A percentile compares a stretch with the other conserved stretches of the same genome.
Conservation (phyloP, 108 stramenopile species). For the Nitzschia inconspicua region DNA sequence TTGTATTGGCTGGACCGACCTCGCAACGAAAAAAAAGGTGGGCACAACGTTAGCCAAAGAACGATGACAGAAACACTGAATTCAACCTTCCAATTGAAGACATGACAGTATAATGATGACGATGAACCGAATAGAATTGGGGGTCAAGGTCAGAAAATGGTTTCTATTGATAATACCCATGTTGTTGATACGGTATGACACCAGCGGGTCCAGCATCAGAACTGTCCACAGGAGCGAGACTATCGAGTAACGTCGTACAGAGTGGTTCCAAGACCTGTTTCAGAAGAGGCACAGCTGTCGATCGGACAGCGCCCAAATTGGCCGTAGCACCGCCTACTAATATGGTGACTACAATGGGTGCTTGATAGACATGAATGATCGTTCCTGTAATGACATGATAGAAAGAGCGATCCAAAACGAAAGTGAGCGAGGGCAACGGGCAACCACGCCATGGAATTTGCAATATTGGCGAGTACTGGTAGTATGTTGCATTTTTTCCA, state of each 20-base stretch:
- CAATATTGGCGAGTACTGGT: no score
- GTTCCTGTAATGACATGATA: constrained; percentile 18
- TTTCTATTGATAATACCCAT: constrained; percentile 25
- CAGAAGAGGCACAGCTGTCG: constrained; percentile 50
- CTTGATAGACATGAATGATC: constrained; percentile 49
- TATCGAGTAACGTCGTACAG: constrained; percentile 40
- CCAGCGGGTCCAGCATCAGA: constrained; percentile 10
- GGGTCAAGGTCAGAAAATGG: constrained; percentile 2
- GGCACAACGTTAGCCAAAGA: no score
- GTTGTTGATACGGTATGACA: constrained; percentile 30
- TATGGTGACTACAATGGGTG: constrained; percentile 55
- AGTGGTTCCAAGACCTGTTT: constrained; percentile 45
- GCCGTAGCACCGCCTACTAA: constrained; percentile 29
- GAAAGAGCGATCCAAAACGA: background rate
- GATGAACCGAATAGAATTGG: background rate
- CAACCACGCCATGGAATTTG: background rate
- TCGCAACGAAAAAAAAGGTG: no score
- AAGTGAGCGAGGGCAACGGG: background rate
- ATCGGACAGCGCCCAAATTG: constrained; percentile 52
- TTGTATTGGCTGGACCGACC: no score
- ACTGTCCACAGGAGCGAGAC: constrained; percentile 29
- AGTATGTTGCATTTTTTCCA: background rate
- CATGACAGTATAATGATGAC: no score
- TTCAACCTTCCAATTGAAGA: no score
- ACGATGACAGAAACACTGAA: no score